Evolutionary conservation across 2,329 filamentous ascomycete species (phyloP), one percentile per base, ranked within the genome.

Genomic region (Pyrenochaeta sp.): DNA sequence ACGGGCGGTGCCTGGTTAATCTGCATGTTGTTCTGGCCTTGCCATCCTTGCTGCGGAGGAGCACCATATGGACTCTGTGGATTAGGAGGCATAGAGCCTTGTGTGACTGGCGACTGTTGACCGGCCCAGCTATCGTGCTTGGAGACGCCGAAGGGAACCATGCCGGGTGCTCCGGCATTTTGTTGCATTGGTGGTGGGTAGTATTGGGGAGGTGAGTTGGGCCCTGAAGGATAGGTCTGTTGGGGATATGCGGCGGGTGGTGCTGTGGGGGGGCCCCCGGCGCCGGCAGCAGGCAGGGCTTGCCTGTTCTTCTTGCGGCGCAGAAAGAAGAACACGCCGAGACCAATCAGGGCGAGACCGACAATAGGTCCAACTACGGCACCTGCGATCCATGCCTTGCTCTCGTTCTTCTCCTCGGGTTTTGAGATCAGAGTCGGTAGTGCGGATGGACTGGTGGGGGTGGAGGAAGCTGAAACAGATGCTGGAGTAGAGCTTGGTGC

Each of bases 301-400:
- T 59, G 45, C 27, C 60, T 63, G 30, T 64, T 65, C 61, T 68
- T 70, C 48, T 59, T 65, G 30, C 62, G 60, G 10, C 56, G 50
- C 34, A 72, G 46, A 56, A 59, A 61, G 60, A 69, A 64, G 50
- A 57, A 68, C 9, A 61, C 44, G 7, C 62, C 34, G 9, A 58
- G 28, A 6, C 59, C 64, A 28, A 71, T 43, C 15, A 72, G 46
- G n/a, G 67, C 66, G 34, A 72, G 58, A 10, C 64, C 68, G 2
- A 61, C 47, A 27, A 73, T 48, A 13, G 68, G 68, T 1, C 70
- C 69, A 7, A 72, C 58, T 27, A 73, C 67, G 0, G 60, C 69
- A n/a, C 69, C 71, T 8, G 71, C 68, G 28, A 74, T 74, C 71
- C 71, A 74, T 10, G 67, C 68, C 53, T 72, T 68, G 56, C 63